Conservation (phyloP, 2,329 filamentous ascomycete genomes). For the Torrubiella hemipterigena region DNA sequence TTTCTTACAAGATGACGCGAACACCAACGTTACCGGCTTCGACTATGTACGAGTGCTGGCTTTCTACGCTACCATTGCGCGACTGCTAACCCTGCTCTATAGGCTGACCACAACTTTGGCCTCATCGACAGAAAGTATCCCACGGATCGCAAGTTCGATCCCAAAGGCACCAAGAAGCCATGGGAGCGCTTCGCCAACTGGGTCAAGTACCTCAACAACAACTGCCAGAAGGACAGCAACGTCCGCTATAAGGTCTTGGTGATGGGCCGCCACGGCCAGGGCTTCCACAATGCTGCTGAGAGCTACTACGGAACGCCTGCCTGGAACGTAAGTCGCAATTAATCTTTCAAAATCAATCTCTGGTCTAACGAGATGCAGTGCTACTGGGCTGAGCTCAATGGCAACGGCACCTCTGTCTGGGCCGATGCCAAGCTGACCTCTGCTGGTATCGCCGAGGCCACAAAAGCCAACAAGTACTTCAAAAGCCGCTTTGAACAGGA, state of each 20-base stretch:
- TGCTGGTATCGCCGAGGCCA: slow-evolving; percentile 43
- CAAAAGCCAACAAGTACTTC: slow-evolving; percentile 49
- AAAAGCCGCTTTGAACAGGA: slow-evolving; percentile 34
- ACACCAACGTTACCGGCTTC: slow-evolving; percentile 43
- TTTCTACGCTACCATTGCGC: too few relatives aligned
- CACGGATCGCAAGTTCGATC: slow-evolving; percentile 32
- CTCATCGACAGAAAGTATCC: slow-evolving; percentile 51
- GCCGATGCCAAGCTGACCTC: slow-evolving; percentile 50
- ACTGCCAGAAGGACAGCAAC: slow-evolving; percentile 22
- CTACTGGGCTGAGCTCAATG: slow-evolving; percentile 54
- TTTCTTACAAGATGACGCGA: slow-evolving; percentile 50
- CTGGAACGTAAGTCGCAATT: slow-evolving; percentile 46
- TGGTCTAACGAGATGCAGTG: slow-evolving; percentile 23
- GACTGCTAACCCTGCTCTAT: slow-evolving; percentile 5
- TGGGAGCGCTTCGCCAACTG: slow-evolving; percentile 55
- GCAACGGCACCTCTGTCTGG: slow-evolving; percentile 52
- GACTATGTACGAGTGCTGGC: slow-evolving; percentile 42
- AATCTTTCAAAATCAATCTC: background rate
- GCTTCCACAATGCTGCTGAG: slow-evolving; percentile 52
- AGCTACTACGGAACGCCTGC: slow-evolving; percentile 54
- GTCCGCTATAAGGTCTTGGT: slow-evolving; percentile 55
- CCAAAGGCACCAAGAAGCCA: slow-evolving; percentile 34
- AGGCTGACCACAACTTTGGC: slow-evolving; percentile 53
- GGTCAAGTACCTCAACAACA: slow-evolving; percentile 39
- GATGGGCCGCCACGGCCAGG: slow-evolving; percentile 59